Evolutionary conservation across 208 protist genomes (phyloP).

Genomic region (Crithidia brevicula): DNA sequence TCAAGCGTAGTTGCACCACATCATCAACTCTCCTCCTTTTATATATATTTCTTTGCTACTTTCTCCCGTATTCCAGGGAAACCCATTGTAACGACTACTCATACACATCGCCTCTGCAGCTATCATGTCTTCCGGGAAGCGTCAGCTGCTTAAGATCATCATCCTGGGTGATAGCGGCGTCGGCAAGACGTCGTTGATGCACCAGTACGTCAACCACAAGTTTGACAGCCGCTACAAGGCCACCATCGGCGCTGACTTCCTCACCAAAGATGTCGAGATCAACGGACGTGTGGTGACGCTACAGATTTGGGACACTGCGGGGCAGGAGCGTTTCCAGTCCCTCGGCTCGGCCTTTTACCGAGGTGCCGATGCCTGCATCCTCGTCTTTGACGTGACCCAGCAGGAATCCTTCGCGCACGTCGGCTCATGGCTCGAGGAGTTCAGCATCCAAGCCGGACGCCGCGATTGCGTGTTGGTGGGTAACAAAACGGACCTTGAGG

Average conservation of each 20-base stretch:
- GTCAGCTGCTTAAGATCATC: constrained; percentile 95
- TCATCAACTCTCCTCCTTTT: neutral
- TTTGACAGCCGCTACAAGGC: constrained; percentile 98
- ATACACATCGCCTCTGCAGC: neutral
- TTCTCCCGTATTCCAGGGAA: constrained; percentile 13
- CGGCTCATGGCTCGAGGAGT: constrained; percentile 98
- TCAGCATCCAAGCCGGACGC: constrained; percentile 95
- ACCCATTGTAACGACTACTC: too few species aligned
- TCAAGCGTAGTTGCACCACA: too few species aligned
- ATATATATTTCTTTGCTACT: neutral
- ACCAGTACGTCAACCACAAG: constrained; percentile 91
- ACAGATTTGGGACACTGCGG: constrained; percentile 96
- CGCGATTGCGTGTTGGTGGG: constrained; percentile 99
- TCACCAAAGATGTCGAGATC: constrained; percentile 98
- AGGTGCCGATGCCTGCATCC: constrained; percentile 97
- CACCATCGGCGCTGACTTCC: constrained; percentile 99
- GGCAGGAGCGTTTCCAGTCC: constrained; percentile 99
- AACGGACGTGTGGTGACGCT: constrained; percentile 97
- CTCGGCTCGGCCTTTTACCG: constrained; percentile 99
- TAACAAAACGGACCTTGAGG: constrained; percentile 99
- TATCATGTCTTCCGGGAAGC: constrained; percentile 38
- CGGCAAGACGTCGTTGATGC: constrained; percentile 93
- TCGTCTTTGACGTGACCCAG: constrained; percentile 92
- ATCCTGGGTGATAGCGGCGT: constrained; percentile 94
- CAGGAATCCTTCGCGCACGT: constrained; percentile 88